Conservation (phyloP, 2,329 filamentous ascomycete genomes). For the Scytalidium lignicola region DNA sequence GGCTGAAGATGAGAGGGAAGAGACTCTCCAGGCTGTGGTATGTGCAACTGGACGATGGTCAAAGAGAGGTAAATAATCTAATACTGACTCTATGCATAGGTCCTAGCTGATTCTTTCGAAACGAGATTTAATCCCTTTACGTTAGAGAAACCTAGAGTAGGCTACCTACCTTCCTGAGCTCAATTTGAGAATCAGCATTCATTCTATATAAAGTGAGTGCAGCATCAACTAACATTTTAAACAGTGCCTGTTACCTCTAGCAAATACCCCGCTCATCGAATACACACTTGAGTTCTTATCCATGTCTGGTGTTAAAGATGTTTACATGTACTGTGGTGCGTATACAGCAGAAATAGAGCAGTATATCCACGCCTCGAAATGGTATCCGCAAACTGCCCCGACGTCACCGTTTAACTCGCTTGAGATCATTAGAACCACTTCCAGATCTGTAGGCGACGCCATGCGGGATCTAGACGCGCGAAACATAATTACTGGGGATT, state of each 20-base stretch:
- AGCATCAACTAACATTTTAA: conserved; percentile 4
- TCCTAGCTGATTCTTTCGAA: conserved; percentile 93
- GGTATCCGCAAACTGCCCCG: conserved; percentile 63
- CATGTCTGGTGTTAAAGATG: conserved; percentile 89
- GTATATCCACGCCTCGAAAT: conserved; percentile 78
- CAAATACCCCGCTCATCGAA: conserved; percentile 92
- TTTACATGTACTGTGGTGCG: conserved; percentile 86
- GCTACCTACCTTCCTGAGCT: conserved; percentile 22
- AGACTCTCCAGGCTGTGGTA: conserved; percentile 31
- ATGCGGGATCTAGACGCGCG: conserved; percentile 90
- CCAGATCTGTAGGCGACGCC: conserved; percentile 85
- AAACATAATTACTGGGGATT: conserved; percentile 81
- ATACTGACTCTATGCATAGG: conserved; percentile 40
- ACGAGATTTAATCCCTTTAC: conserved; percentile 88
- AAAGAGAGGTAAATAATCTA: not conserved
- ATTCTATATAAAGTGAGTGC: not conserved
- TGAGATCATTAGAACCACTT: conserved; percentile 79
- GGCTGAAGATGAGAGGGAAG: conserved; percentile 29
- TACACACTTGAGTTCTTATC: conserved; percentile 96
- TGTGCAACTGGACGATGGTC: conserved; percentile 4
- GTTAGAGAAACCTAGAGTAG: conserved; percentile 78
- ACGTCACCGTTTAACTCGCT: conserved; percentile 68
- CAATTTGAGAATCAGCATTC: not conserved
- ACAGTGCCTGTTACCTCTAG: conserved; percentile 86
- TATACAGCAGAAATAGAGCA: conserved; percentile 83